Evolutionary conservation across 176 grass and related monocot genomes (phyloP), one percentile per base, ranked within the genome.

Genomic region (Phragmites australis): DNA sequence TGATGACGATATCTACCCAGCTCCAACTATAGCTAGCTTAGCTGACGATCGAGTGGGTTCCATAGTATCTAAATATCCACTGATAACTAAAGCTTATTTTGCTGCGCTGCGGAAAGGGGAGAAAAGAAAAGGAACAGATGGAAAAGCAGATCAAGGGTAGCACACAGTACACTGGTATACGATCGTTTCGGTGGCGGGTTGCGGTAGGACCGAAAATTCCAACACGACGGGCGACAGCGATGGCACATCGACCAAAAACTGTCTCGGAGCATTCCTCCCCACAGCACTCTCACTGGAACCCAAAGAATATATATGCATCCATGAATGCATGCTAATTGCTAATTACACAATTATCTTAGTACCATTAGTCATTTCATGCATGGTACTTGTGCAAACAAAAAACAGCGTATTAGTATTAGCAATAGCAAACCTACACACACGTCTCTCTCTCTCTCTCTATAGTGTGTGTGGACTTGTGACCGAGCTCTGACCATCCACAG

Each of bases 151-250:
- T 32, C 16, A 17, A 29, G 6, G 23, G 58, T 40, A 63, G 53
- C 3, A 27, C 19, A 39, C 45, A 51, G 45, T 40, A 30, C 60
- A 26, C 2, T 77, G 55, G 83, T 47, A 81, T 62, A 76, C 68
- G 82, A 76, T 89, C 63, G 79, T 70, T 76, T 12, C 52, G 63
- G 77, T 89, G 87, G 82, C 64, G 63, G 76, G 50, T 85, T 74
- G 76, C 87, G 76, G 81, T 62, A 80, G 81, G 81, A 75, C 81
- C 87, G 69, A 80, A 68, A 84, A 69, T 80, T 88, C 87, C 87
- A 75, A 60, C 76, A 37, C 50, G 76, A 89, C 66, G 58, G 87
- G 77, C 68, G 70, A 89, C 79, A 81, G 87, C 70, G 82, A 89
- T 40, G 45, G 69, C 76, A 80, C 71, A 70, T 89, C 87, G 70